Percentiles rank a stretch among this genome's conserved stretches.
Evolutionary conservation across 768 basidiomycete genomes (phyloP).

Genomic region (Mycena indigotica): DNA sequence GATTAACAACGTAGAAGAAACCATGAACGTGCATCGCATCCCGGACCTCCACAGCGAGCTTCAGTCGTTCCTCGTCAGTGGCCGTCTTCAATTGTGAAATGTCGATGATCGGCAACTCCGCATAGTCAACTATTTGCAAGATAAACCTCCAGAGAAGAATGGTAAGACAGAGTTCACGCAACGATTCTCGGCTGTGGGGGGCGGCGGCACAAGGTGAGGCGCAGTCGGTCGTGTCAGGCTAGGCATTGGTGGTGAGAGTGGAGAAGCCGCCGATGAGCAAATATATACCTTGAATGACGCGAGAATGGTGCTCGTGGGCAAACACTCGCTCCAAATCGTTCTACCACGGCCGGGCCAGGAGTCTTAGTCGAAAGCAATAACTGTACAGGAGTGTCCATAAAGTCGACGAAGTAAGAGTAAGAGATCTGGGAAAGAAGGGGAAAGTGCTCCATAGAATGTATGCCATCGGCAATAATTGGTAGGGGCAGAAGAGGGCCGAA

Average conservation of each 20-base stretch:
- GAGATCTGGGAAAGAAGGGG: too few relatives aligned
- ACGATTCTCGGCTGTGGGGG: conserved; percentile 29
- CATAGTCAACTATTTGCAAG: conserved; percentile 35
- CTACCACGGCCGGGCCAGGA: too few relatives aligned
- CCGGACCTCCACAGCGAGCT: conserved; percentile 42
- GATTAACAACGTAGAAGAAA: conserved; percentile 53
- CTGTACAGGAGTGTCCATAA: too few relatives aligned
- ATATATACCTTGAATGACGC: background rate
- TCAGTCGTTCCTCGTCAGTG: conserved; percentile 39
- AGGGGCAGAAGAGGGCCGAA: too few relatives aligned
- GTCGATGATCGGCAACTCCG: conserved; percentile 56
- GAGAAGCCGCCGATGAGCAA: background rate
- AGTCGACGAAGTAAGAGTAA: too few relatives aligned
- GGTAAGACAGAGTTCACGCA: background rate
- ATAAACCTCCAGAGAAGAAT: conserved; percentile 23
- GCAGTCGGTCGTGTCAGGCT: conserved; percentile 27
- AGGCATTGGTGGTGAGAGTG: conserved; percentile 23
- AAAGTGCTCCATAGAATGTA: too few relatives aligned
- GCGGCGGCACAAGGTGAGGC: conserved; percentile 38
- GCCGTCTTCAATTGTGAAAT: conserved; percentile 40
- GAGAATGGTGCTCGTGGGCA: conserved; percentile 1
- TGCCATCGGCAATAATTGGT: too few relatives aligned
- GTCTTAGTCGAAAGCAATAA: too few relatives aligned
- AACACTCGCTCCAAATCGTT: too few relatives aligned
- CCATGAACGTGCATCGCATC: conserved; percentile 49